These are phyloP conservation scores for Sordaria brevicollis DNA, from an alignment of 495 filamentous ascomycete species.

Conservation along the genomic window DNA sequence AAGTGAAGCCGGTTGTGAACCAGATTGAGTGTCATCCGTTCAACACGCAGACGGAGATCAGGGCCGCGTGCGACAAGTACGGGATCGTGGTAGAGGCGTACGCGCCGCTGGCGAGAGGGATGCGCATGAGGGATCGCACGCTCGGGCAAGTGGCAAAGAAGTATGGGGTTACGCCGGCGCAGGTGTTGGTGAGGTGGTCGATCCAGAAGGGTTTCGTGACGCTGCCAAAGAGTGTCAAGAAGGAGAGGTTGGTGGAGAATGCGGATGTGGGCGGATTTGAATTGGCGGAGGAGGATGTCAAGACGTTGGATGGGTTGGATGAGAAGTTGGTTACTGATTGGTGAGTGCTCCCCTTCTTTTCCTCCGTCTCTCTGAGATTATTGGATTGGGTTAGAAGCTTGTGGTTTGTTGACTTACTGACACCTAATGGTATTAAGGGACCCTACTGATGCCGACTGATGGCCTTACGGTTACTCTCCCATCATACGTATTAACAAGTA, in stretches of 20 bases:
- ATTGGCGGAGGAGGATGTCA: conserved; percentile 53
- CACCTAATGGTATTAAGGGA: background rate
- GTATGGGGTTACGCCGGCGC: conserved; percentile 49
- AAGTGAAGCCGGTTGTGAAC: conserved; percentile 47
- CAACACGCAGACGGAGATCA: conserved; percentile 50
- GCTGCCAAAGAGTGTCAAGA: conserved; percentile 60
- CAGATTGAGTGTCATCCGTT: conserved; percentile 66
- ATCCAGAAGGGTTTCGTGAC: conserved; percentile 65
- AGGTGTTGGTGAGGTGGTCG: conserved; percentile 55
- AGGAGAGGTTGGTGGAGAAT: conserved; percentile 53
- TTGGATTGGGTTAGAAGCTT: too few relatives aligned
- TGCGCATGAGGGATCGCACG: conserved; percentile 43
- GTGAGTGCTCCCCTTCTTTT: conserved; percentile 19
- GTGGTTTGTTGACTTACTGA: background rate
- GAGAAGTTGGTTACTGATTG: conserved; percentile 54
- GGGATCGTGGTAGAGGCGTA: conserved; percentile 55
- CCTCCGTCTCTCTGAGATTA: background rate
- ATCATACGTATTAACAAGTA: too few relatives aligned
- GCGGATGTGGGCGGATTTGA: conserved; percentile 56
- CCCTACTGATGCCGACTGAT: background rate
- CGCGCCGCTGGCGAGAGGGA: conserved; percentile 48
- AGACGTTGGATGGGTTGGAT: conserved; percentile 52
- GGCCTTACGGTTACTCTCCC: too few relatives aligned
- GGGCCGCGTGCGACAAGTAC: conserved; percentile 41
- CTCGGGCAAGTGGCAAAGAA: conserved; percentile 43